Conservation (phyloP, 306 rosid species). For the Abrus precatorius region DNA sequence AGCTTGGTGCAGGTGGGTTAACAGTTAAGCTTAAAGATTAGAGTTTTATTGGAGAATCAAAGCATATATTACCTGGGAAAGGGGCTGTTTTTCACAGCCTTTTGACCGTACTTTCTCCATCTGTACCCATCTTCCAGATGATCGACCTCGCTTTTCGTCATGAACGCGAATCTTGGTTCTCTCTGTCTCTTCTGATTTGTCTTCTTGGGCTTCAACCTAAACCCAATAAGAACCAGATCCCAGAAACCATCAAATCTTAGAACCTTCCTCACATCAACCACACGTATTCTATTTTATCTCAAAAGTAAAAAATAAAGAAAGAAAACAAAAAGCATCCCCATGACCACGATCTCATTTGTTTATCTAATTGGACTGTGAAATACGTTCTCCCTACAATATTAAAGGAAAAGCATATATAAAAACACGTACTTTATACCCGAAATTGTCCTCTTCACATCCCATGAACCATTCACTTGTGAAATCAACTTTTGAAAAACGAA, state of each 20-base stretch:
- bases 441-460: constrained; percentile 31
- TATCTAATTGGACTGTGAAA: constrained; percentile 20
- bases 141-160: constrained; percentile 98
- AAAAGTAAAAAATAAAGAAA: background rate
- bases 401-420: constrained; percentile 26
- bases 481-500: background rate
- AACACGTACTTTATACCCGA: constrained; percentile 34
- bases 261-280: constrained; percentile 39
- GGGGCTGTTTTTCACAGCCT: constrained; percentile 95
- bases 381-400: background rate
- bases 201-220: constrained; percentile 82
- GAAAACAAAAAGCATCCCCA: constrained; percentile 22
- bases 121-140: constrained; percentile 98
- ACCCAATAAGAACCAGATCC: constrained; percentile 42
- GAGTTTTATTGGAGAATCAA: background rate
- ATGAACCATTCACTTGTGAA: constrained; percentile 16
- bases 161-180: constrained; percentile 91
- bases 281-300: constrained; percentile 38
- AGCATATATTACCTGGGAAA: constrained; percentile 72
- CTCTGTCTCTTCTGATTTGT: constrained; percentile 79
- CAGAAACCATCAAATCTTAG: constrained; percentile 44
- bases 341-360: background rate
- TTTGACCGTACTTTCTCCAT: constrained; percentile 99
- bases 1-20: background rate
- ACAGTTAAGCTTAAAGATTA: constrained; percentile 16